Evolutionary conservation across 1,284 basidiomycete genomes (phyloP), one percentile per base, ranked within the genome.

Genomic region (Schizophyllum amplum): DNA sequence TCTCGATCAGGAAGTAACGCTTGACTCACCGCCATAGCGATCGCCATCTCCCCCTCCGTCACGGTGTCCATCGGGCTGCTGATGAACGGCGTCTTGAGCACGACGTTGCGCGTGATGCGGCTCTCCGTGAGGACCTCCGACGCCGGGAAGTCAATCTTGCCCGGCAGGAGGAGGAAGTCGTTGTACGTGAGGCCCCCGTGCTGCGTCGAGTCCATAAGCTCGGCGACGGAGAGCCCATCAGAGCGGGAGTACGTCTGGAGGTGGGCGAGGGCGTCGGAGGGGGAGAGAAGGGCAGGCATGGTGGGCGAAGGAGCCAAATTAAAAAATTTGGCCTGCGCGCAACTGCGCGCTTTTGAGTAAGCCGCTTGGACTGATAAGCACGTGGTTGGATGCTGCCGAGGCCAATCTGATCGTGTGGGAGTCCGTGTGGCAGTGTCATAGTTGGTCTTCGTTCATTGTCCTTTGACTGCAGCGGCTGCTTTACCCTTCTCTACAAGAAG

Each of bases 41-140:
- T 97, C 55, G 96, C 96, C 95, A 99, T 99, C 65, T 95, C 87
- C 60, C 83, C 85, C 76, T 98, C 96, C 2, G 97, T 99, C 63
- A 99, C 96, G 27, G 96, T 99, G 77, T 99, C 96, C 96, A 99
- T 99, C 48, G 97, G 96, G 59, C 93, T 96, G 71, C 93, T 97
- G 76, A 98, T 79, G 76, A 99, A 97, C 0, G 97, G 96, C 0
- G 95, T 95, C 76, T 94, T 98, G 67, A 99, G 82, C 48, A 82
- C 78, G 64, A 98, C 92, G 68, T 98, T 98, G 58, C 90, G 86
- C 51, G 96, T 98, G 56, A 99, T 87, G 56, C 80, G 83, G 65
- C 86, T 91, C 74, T 97, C 92, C 2, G 94, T 87, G 62, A 83
- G 72, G 66, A 97, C 95, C 55, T 86, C 83, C 9, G 80, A 82